Base-by-base conservation (phyloP, 495 filamentous ascomycete species). In the Hypoxylon fragiforme region DNA sequence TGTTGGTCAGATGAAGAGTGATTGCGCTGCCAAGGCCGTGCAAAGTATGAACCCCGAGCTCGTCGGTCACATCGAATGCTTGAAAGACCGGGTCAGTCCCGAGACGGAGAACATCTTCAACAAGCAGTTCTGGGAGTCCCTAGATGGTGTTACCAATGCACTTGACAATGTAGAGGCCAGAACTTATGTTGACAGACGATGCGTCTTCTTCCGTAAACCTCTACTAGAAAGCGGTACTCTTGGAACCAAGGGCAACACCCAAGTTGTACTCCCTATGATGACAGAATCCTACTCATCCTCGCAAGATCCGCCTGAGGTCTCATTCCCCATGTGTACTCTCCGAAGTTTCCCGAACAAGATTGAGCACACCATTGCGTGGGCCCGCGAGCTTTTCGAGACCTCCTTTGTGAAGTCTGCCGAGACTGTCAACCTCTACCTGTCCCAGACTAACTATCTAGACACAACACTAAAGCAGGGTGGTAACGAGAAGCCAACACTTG, bases 221-320 rank as follows among this genome's bases (percentile, higher is more conserved):
- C 78, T 99, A 0, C 81, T 99, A 7, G 95, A 99, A 74, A 96
- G 91, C 71, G 95, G 95, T 51, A 99, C 95, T 26, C 81, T 99
- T 9, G 94, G 95, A 14, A 97, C 95, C 28, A 99, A 99, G 78
- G 95, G 95, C 63, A 99, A 99, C 73, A 92, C 87, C 8, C 95
- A 99, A 67, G 94, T 97, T 46, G 81, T 99, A 49, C 81, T 99
- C 42, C 94, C 95, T 7, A 77, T 78, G 52, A 73, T 96, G 54
- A 97, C 95, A 5, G 95, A 99, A 74, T 97, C 94, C 0, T 99
- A 99, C 73, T 97, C 95, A 2, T 96, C 91, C 58, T 97, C 94
- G 4, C 95, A 96, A 65, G 95, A 99, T 74, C 95, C 95, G 1
- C 95, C 95, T 1, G 95, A 99, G 79, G 90, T 96, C 72, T 95